Percentiles rank a stretch among this genome's conserved stretches.
Evolutionary conservation across 176 grass and related monocot species (phyloP).

Genomic region (Ampelocalamus luodianensis): DNA sequence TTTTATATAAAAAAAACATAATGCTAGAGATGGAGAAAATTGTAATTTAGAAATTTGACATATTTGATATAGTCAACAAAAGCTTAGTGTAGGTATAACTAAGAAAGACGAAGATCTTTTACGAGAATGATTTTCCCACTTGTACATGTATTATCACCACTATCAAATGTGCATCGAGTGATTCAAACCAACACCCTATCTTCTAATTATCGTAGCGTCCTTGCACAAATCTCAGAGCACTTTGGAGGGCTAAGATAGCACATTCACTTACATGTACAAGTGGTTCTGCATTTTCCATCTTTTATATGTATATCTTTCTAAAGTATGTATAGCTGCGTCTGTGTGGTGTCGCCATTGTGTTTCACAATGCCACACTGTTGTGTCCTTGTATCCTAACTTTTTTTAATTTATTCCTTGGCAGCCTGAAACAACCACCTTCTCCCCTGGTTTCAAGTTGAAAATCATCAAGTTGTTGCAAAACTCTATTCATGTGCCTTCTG

Average conservation of each 20-base stretch:
- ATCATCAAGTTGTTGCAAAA: constrained; percentile 81
- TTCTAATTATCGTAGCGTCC: background rate
- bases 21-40: background rate
- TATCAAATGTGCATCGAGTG: background rate
- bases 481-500: constrained; percentile 43
- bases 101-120: background rate
- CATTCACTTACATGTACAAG: background rate
- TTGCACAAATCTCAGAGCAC: background rate
- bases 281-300: background rate
- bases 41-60: constrained; percentile 13
- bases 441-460: constrained; percentile 82
- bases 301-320: constrained; percentile 4
- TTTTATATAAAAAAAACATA: background rate
- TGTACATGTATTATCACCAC: background rate
- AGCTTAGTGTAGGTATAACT: background rate
- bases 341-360: background rate
- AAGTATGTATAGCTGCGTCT: background rate
- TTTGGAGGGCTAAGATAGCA: background rate
- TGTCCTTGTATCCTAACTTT: constrained; percentile 12
- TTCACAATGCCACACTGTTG: constrained; percentile 21
- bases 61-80: constrained; percentile 1
- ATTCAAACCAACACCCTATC: background rate
- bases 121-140: background rate
- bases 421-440: constrained; percentile 81
- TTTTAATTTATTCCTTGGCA: constrained; percentile 42